Evolutionary conservation across 192 early-diverging fungal genomes (phyloP), one percentile per base, ranked within the genome.

Genomic region (Coemansia sp.): DNA sequence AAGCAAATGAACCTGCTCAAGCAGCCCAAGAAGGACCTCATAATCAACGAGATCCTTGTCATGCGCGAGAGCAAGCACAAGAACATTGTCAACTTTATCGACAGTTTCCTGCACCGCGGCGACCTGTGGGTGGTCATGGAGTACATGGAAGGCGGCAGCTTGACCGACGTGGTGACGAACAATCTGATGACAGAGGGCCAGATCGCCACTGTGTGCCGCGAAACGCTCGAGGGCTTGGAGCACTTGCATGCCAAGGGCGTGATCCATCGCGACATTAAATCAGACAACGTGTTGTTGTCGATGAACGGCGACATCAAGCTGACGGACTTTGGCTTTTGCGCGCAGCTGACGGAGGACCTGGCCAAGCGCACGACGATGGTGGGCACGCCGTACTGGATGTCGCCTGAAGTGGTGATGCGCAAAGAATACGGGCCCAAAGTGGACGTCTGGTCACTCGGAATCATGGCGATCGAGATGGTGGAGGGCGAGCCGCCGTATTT

Each of bases 81-180:
- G 59, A 98, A 97, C 74, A 96, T 98, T 86, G 94, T 97, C 79
- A 98, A 98, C 82, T 98, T 91, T 65, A 78, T 95, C 45, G 95
- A 97, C 75, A 85, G 90, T 5, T 98, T 90, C 76, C 79, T 98
- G 66, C 87, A 87, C 70, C 84, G 83, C 56, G 59, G 63, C 23
- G 95, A 97, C 51, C 81, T 98, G 62, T 98, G 97, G 97, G 92
- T 98, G 14, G 88, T 98, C 25, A 94, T 98, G 93, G 97, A 98
- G 83, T 94, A 91, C 75, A 98, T 98, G 95, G 97, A 98, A 76
- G 97, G 94, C 54, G 97, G 97, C 54, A 87, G 94, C 12, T 83
- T 98, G 75, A 98, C 94, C 29, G 95, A 98, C 70, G 90, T 97
- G 15, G 97, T 98, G 74, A 92, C 91, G 72, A 96, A 97, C 84